Percentiles rank a stretch among this genome's conserved stretches.
Conservation (phyloP, 202 grass and related monocot species). For the Schoenoplectus triqueter region DNA sequence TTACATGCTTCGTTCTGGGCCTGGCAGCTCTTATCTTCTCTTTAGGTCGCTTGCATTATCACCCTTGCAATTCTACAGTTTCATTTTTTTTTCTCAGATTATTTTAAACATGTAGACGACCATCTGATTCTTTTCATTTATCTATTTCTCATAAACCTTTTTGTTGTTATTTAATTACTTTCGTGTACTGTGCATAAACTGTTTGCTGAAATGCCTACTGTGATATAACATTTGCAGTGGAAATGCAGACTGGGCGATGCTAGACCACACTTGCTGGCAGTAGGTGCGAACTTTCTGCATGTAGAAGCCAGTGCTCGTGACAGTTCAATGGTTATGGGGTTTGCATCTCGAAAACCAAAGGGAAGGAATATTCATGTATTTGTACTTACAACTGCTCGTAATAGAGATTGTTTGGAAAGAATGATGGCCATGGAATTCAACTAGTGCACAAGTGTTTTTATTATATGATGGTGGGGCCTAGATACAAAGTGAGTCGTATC, state of each 20-base stretch:
- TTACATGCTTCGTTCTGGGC: conserved; percentile 19
- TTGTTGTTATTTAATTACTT: not conserved
- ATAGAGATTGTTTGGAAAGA: not conserved
- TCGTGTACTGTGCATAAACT: not conserved
- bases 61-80: not conserved
- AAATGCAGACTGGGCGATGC: not conserved
- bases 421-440: not conserved
- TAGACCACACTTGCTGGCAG: too few species aligned
- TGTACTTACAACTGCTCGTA: conserved; percentile 27
- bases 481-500: not conserved
- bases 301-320: conserved; percentile 19
- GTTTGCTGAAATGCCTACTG: conserved; percentile 23
- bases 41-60: conserved; percentile 3
- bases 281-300: too few species aligned
- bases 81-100: not conserved
- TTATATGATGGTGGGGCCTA: not conserved
- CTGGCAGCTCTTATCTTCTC: conserved; percentile 24
- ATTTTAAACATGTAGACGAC: not conserved
- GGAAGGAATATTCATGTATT: conserved; percentile 26
- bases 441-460: not conserved
- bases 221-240: not conserved
- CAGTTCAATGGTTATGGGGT: conserved; percentile 24
- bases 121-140: not conserved
- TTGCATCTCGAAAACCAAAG: conserved; percentile 16
- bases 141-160: not conserved